Conservation (phyloP, 768 basidiomycete species). For the Termitomyces sp. region DNA sequence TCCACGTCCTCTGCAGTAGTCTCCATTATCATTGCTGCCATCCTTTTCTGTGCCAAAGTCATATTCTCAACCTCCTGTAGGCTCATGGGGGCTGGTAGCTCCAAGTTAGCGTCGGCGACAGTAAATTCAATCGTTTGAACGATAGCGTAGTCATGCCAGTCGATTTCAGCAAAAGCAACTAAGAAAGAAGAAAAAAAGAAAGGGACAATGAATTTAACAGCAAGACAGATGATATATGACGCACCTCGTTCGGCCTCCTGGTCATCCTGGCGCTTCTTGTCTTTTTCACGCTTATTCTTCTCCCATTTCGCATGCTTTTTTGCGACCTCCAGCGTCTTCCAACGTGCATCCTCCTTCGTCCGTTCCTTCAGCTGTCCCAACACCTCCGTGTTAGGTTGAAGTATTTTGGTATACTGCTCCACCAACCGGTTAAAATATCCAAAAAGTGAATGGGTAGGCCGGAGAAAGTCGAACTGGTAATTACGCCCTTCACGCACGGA, state of each 20-base stretch:
- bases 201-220: background rate
- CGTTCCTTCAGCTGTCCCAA: constrained; percentile 66
- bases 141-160: constrained; percentile 99
- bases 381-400: constrained; percentile 75
- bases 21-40: constrained; percentile 99
- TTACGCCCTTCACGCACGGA: constrained; percentile 89
- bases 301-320: constrained; percentile 86
- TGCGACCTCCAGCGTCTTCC: constrained; percentile 75
- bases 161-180: constrained; percentile 96
- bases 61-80: constrained; percentile 93
- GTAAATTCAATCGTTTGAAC: constrained; percentile 99
- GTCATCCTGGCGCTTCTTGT: constrained; percentile 84
- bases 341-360: constrained; percentile 59
- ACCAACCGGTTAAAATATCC: constrained; percentile 96
- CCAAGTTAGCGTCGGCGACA: constrained; percentile 80
- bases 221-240: constrained; percentile 24
- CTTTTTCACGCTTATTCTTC: constrained; percentile 72
- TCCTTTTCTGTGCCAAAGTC: constrained; percentile 95
- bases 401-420: constrained; percentile 89
- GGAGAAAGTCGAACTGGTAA: constrained; percentile 96
- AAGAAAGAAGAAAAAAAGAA: constrained; percentile 3
- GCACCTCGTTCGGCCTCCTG: constrained; percentile 84
- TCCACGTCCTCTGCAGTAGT: constrained; percentile 85
- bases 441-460: constrained; percentile 93
- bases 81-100: constrained; percentile 95